Evolutionary conservation across 352 stramenopile genomes (phyloP).

Genomic region (Phytophthora hibernalis): DNA sequence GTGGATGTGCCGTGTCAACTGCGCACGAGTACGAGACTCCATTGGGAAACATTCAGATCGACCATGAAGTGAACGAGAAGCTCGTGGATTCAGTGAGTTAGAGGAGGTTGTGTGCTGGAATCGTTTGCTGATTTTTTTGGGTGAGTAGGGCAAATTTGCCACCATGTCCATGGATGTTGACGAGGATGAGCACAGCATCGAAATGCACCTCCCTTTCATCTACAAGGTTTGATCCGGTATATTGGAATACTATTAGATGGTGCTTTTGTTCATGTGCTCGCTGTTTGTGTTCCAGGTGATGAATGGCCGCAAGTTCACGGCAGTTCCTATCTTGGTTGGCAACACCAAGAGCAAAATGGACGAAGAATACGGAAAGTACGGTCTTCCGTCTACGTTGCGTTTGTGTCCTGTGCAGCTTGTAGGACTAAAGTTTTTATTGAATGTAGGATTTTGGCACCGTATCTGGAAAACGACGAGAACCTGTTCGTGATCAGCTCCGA

Average conservation of each 20-base stretch:
- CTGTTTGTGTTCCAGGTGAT: constrained; percentile 52
- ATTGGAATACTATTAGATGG: background rate
- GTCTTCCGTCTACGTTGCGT: background rate
- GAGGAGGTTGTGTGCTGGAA: background rate
- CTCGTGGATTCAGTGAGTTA: constrained; percentile 79
- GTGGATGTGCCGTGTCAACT: constrained; percentile 84
- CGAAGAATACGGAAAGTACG: constrained; percentile 85
- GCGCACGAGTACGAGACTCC: constrained; percentile 93
- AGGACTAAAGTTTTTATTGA: background rate
- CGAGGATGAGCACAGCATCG: constrained; percentile 96
- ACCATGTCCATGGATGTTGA: constrained; percentile 90
- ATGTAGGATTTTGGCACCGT: constrained; percentile 88
- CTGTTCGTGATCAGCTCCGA: constrained; percentile 97
- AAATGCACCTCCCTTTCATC: constrained; percentile 98
- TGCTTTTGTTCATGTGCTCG: background rate
- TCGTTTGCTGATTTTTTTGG: background rate
- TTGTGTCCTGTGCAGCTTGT: background rate
- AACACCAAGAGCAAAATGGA: constrained; percentile 89
- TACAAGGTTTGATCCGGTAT: constrained; percentile 66
- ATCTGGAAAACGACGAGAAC: constrained; percentile 92
- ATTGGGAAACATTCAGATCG: constrained; percentile 93
- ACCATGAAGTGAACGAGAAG: constrained; percentile 90
- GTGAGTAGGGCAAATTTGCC: constrained; percentile 66
- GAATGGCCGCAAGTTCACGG: constrained; percentile 80
- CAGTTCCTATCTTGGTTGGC: constrained; percentile 97